Percentiles rank a stretch among this genome's conserved stretches.
Conservation (phyloP, 306 rosid genomes). For the Prunus fruticosa region DNA sequence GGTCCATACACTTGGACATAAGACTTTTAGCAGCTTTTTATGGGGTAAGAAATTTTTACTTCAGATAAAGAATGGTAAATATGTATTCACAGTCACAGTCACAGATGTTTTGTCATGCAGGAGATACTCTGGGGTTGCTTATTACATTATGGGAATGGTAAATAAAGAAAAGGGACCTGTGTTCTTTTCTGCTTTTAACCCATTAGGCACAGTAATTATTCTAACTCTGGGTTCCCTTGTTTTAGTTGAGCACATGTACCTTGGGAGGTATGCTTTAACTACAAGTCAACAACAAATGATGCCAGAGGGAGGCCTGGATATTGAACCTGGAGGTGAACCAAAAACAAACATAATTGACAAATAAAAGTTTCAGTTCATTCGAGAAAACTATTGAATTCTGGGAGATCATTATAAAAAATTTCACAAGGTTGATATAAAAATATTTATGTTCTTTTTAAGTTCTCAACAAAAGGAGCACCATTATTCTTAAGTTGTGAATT, state of each 20-base stretch:
- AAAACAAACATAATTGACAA: too few species aligned
- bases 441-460: too few species aligned
- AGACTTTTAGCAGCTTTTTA: constrained; percentile 30
- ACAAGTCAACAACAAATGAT: not conserved
- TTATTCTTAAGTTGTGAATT: too few species aligned
- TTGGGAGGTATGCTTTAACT: constrained; percentile 32
- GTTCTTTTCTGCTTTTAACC: constrained; percentile 37
- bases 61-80: not conserved
- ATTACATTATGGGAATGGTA: constrained; percentile 30
- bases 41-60: constrained; percentile 19
- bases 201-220: constrained; percentile 37
- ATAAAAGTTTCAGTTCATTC: too few species aligned
- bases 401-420: too few species aligned
- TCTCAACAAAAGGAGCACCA: too few species aligned
- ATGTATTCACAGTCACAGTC: not conserved
- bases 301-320: not conserved
- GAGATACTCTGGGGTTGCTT: constrained; percentile 38
- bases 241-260: constrained; percentile 29
- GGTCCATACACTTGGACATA: constrained; percentile 35
- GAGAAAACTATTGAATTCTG: too few species aligned
- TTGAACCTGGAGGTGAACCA: not conserved
- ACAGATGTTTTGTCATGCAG: constrained; percentile 9
- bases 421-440: too few species aligned
- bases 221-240: constrained; percentile 38
- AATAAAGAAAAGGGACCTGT: constrained; percentile 45